Evolutionary conservation across 2,329 filamentous ascomycete genomes (phyloP).

Genomic region (Diplodia scrobiculata): DNA sequence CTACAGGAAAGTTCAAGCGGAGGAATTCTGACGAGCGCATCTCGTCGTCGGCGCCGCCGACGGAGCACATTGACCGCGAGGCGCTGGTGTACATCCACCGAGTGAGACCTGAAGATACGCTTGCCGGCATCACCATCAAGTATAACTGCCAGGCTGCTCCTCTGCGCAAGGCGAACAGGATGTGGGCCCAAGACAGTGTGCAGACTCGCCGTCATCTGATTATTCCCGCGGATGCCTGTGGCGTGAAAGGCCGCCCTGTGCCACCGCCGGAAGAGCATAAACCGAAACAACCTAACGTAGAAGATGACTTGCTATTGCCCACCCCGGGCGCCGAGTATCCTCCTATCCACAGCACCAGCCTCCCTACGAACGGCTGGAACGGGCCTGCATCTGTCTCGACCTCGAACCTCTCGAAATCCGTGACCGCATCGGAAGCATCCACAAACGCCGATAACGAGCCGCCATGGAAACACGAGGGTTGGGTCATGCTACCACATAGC

Average conservation of each 20-base stretch:
- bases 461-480: slow-evolving; percentile 84
- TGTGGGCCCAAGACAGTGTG: slow-evolving; percentile 92
- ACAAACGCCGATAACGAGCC: slow-evolving; percentile 59
- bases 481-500: slow-evolving; percentile 77
- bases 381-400: slow-evolving; percentile 42
- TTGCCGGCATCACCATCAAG: slow-evolving; percentile 85
- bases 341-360: slow-evolving; percentile 27
- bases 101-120: slow-evolving; percentile 78
- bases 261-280: slow-evolving; percentile 37
- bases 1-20: slow-evolving; percentile 60
- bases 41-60: slow-evolving; percentile 52
- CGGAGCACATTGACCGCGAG: slow-evolving; percentile 66
- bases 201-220: slow-evolving; percentile 79
- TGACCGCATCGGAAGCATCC: slow-evolving; percentile 34
- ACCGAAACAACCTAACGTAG: slow-evolving; percentile 38
- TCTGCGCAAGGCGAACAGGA: slow-evolving; percentile 82
- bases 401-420: slow-evolving; percentile 38
- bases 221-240: slow-evolving; percentile 86
- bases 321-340: slow-evolving; percentile 26
- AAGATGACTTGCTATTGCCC: slow-evolving; percentile 43
- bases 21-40: slow-evolving; percentile 66
- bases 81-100: slow-evolving; percentile 89
- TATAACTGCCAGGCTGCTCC: slow-evolving; percentile 84
- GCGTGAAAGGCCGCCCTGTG: slow-evolving; percentile 70
- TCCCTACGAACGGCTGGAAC: slow-evolving; percentile 41